phyloP scores from a whole-genome alignment of 2,329 filamentous ascomycete genomes.

The Intubia oerlemansii region DNA sequence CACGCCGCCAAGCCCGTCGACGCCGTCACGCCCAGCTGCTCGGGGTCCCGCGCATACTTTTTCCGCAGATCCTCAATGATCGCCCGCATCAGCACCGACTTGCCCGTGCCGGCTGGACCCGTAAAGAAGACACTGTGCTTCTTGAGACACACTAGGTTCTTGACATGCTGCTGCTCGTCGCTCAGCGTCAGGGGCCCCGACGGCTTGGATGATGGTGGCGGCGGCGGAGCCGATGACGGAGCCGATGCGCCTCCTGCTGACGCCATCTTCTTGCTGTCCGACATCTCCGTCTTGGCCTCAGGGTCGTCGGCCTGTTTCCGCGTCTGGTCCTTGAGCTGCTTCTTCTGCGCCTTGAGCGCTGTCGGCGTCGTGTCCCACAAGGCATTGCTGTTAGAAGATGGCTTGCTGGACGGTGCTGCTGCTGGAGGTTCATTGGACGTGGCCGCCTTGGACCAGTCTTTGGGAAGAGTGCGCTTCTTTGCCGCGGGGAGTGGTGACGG shows the following conservation, averaged over 20 bases:
- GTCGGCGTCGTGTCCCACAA: slow-evolving; percentile 58
- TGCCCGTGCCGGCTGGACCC: slow-evolving; percentile 87
- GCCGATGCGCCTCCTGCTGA: no score
- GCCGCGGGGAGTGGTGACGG: slow-evolving; percentile 14
- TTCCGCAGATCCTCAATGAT: slow-evolving; percentile 66
- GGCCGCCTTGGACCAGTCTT: background rate
- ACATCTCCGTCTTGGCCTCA: background rate
- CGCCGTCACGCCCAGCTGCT: slow-evolving; percentile 78
- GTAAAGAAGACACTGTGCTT: slow-evolving; percentile 93
- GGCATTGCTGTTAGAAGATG: slow-evolving; percentile 16
- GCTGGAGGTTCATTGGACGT: background rate
- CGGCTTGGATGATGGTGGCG: no score
- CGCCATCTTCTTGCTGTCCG: background rate
- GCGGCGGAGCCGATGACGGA: no score
- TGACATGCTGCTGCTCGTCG: slow-evolving; percentile 65
- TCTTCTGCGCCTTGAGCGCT: slow-evolving; percentile 57
- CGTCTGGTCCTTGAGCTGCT: slow-evolving; percentile 43
- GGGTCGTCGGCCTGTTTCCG: slow-evolving; percentile 20
- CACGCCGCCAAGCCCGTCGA: slow-evolving; percentile 92
- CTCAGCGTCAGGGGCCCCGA: slow-evolving; percentile 46
- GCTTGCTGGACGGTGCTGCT: no score
- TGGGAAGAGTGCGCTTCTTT: slow-evolving; percentile 33
- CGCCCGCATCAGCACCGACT: slow-evolving; percentile 84
- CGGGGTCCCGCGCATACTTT: slow-evolving; percentile 56
- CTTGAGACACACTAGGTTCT: slow-evolving; percentile 61